Evolutionary conservation across 495 filamentous ascomycete genomes (phyloP).

Genomic region (Parathielavia appendiculata): DNA sequence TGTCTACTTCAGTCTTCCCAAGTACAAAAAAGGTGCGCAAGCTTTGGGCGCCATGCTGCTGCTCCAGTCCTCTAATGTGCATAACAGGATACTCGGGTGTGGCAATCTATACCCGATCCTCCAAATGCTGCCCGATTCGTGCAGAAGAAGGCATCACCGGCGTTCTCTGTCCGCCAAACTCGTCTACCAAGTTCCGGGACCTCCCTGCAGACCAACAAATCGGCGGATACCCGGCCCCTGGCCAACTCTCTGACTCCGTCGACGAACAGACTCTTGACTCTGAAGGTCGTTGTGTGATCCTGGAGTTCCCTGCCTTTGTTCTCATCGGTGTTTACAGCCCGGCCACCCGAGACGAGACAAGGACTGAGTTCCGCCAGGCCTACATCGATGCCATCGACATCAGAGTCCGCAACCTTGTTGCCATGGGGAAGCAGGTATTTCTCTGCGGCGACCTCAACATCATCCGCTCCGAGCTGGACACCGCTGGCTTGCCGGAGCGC

Average conservation of each 20-base stretch:
- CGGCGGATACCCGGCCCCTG: slow-evolving; percentile 76
- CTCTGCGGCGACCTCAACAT: slow-evolving; percentile 91
- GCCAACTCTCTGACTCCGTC: slow-evolving; percentile 58
- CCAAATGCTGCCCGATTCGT: slow-evolving; percentile 78
- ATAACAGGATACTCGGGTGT: slow-evolving; percentile 88
- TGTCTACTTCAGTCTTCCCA: slow-evolving; percentile 89
- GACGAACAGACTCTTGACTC: slow-evolving; percentile 75
- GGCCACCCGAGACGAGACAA: slow-evolving; percentile 76
- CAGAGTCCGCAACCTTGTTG: slow-evolving; percentile 76
- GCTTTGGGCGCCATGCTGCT: background rate
- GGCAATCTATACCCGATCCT: slow-evolving; percentile 89
- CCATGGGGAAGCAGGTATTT: slow-evolving; percentile 73
- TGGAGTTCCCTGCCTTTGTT: slow-evolving; percentile 94
- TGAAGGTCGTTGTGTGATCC: slow-evolving; percentile 85
- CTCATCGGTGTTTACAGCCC: slow-evolving; percentile 87
- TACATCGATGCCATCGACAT: slow-evolving; percentile 77
- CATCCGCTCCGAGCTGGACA: slow-evolving; percentile 65
- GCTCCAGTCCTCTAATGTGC: slow-evolving; percentile 4
- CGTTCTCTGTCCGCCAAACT: slow-evolving; percentile 69
- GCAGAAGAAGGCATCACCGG: slow-evolving; percentile 94
- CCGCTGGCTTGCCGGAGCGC: slow-evolving; percentile 61
- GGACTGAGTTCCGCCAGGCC: slow-evolving; percentile 74
- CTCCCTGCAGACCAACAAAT: slow-evolving; percentile 75
- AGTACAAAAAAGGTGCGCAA: slow-evolving; percentile 79
- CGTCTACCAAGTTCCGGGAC: slow-evolving; percentile 66